Percentiles rank a stretch among this genome's conserved stretches.
Evolutionary conservation across 2,329 filamentous ascomycete genomes (phyloP).

Genomic region (Nemania sp.): DNA sequence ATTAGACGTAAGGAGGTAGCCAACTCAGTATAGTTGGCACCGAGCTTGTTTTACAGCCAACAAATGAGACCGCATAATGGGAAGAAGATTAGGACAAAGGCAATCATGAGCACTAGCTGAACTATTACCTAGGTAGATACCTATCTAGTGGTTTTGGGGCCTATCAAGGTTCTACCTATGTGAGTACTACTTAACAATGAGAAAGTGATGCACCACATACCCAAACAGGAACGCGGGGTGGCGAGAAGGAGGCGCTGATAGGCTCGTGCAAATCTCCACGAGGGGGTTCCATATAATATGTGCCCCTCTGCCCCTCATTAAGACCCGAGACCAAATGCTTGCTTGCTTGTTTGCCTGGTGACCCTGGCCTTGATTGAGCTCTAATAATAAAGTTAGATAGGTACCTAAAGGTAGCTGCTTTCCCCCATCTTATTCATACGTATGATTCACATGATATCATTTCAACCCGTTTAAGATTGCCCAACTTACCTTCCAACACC

Average conservation of each 20-base stretch:
- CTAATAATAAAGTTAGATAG: too few relatives aligned
- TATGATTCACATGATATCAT: slow-evolving; percentile 23
- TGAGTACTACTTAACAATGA: not conserved
- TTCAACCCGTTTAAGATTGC: not conserved
- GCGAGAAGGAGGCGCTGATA: slow-evolving; percentile 25
- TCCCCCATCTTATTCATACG: not conserved
- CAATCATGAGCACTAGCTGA: not conserved
- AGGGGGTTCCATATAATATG: not conserved
- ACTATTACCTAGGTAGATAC: too few relatives aligned
- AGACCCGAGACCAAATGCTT: not conserved
- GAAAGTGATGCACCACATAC: slow-evolving; percentile 7
- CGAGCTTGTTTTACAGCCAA: not conserved
- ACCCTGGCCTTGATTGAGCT: not conserved
- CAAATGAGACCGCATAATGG: not conserved
- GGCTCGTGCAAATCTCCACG: slow-evolving; percentile 11
- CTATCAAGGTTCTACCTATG: too few relatives aligned
- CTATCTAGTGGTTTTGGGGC: too few relatives aligned
- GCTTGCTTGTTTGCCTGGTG: not conserved
- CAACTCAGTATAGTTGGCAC: too few relatives aligned
- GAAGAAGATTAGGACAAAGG: not conserved
- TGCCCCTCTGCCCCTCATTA: slow-evolving; percentile 1
- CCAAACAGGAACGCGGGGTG: slow-evolving; percentile 34
- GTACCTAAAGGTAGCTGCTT: not conserved
- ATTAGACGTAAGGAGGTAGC: too few relatives aligned
- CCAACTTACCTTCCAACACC: not conserved